These are phyloP conservation scores for Passalora sequoiae DNA, from an alignment of 2,329 filamentous ascomycete genomes.

Conservation along the genomic window DNA sequence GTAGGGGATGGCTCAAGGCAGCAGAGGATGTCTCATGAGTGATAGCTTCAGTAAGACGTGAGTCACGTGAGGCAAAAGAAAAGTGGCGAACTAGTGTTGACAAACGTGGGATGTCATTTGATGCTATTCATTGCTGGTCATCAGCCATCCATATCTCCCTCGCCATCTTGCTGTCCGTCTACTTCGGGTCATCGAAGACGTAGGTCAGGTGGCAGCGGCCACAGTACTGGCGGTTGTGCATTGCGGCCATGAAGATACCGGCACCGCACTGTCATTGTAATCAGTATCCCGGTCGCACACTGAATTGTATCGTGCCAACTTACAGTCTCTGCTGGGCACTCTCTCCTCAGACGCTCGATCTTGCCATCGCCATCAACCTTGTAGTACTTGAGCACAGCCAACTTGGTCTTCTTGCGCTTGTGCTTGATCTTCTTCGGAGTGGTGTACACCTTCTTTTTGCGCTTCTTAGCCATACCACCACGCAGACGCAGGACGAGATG, in stretches of 20 bases:
- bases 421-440: conserved; percentile 99
- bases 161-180: conserved; percentile 14
- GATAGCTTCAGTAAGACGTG: background rate
- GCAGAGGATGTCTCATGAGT: no score
- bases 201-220: conserved; percentile 66
- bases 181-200: conserved; percentile 58
- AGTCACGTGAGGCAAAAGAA: background rate
- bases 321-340: conserved; percentile 89
- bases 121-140: conserved; percentile 6
- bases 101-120: conserved; percentile 5
- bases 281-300: conserved; percentile 4
- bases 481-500: conserved; percentile 96
- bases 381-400: conserved; percentile 99
- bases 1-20: no score
- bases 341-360: conserved; percentile 97
- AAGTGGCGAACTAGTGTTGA: background rate
- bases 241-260: conserved; percentile 99
- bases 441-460: conserved; percentile 99
- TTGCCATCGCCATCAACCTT: conserved; percentile 99
- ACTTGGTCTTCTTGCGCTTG: conserved; percentile 99
- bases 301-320: conserved; percentile 37
- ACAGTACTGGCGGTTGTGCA: conserved; percentile 99
- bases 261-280: conserved; percentile 74
- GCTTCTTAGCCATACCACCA: conserved; percentile 95
- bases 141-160: background rate